Base-by-base conservation (phyloP, 2,329 filamentous ascomycete species). In the Penicillium brevicompactum region DNA sequence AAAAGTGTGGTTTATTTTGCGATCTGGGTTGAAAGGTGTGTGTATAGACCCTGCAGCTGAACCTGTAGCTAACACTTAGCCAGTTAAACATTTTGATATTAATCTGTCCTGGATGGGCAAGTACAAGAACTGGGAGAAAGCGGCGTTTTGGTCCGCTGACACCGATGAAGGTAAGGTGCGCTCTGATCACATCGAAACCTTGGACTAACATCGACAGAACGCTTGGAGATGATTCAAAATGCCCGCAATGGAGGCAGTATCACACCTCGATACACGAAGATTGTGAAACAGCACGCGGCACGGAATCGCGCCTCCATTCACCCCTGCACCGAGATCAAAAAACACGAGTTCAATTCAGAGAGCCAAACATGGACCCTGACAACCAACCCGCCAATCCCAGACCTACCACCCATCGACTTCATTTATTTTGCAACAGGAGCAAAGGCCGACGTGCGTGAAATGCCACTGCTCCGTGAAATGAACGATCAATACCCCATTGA, bases 21-120 rank as follows among this genome's bases (percentile, higher is more conserved):
- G 90, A 31, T 78, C 81, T 18, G 73, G 71, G 41, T 48, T 76
- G 61, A 67, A 75, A 76, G 60, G 82, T 82, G 62, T 57, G 70
- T 64, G 32, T 38, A 34, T n/a, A 21, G 4, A 7, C 46, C 38
- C 27, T 34, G 24, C 0, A 7, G 2, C 1, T 1, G 6, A 31
- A 13, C 16, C 10, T 43, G 41, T 46, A 48, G 40, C 50, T 66
- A 31, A 63, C 42, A 16, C 1, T 8, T 22, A 37, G 24, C 32
- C 30, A 62, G 81, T 91, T 47, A 93, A 93, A 72, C 86, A 88
- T 56, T 93, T 93, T 61, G 90, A 93, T 63, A 82, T 93, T 22
- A 84, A 87, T 53, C 79, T 93, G 1, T 81, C 84, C 46, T 94
- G 90, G 90, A 88, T 93, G 71, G 88, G 87, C 9, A 93, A 93